Conservation (phyloP, 768 basidiomycete genomes). For the Amanita pallidorosea region DNA sequence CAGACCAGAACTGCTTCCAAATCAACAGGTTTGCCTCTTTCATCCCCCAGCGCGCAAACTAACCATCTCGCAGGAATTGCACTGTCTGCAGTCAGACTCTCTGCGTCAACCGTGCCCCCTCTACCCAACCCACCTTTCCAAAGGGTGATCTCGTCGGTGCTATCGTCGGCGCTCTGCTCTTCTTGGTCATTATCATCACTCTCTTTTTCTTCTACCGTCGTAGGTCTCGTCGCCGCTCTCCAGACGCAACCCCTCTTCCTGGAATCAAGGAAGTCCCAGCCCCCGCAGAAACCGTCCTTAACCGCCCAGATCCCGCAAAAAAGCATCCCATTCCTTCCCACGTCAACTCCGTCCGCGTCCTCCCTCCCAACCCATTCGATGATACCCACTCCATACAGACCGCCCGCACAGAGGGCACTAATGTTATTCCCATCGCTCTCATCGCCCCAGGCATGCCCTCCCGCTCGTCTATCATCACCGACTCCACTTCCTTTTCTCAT, state of each 20-base stretch:
- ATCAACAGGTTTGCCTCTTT: constrained; percentile 40
- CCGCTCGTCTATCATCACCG: constrained; percentile 17
- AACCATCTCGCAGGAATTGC: constrained; percentile 39
- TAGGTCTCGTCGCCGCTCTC: constrained; percentile 31
- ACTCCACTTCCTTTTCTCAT: constrained; percentile 25
- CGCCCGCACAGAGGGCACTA: constrained; percentile 68
- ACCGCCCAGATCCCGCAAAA: constrained; percentile 73
- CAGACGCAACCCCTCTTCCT: constrained; percentile 14
- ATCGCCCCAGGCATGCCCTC: constrained; percentile 44
- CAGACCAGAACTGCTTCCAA: constrained; percentile 47
- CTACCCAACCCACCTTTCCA: constrained; percentile 32
- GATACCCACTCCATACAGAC: constrained; percentile 77
- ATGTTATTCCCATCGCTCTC: constrained; percentile 81
- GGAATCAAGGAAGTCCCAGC: constrained; percentile 57
- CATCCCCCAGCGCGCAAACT: background rate
- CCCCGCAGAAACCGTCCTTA: constrained; percentile 66
- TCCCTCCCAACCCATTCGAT: constrained; percentile 58
- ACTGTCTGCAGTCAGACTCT: constrained; percentile 37
- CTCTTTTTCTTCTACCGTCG: constrained; percentile 60
- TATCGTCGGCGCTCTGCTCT: constrained; percentile 51
- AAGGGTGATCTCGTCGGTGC: constrained; percentile 69
- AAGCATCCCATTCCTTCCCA: constrained; percentile 31
- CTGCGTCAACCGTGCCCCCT: constrained; percentile 30
- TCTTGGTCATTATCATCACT: constrained; percentile 40
- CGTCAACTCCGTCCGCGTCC: constrained; percentile 33